Evolutionary conservation across 2,329 filamentous ascomycete genomes (phyloP).

Genomic region (Apiospora sp.): DNA sequence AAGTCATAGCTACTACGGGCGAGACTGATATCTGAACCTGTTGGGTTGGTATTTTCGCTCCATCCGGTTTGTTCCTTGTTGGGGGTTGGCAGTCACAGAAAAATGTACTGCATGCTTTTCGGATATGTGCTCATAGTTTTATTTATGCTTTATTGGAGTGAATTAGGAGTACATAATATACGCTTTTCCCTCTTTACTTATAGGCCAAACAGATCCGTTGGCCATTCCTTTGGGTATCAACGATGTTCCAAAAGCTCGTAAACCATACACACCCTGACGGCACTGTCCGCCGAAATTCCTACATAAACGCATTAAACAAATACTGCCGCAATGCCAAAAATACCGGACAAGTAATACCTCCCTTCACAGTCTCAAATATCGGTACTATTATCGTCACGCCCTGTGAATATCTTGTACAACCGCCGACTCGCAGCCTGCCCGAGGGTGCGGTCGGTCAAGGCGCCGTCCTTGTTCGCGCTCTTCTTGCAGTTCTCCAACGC

Average conservation of each 20-base stretch:
- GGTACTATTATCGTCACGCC: conserved; percentile 61
- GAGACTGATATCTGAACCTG: too few species aligned
- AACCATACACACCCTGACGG: not conserved
- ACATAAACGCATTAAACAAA: not conserved
- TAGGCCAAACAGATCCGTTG: not conserved
- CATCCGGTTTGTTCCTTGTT: not conserved
- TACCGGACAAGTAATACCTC: not conserved
- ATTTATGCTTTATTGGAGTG: not conserved
- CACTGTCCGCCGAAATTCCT: not conserved
- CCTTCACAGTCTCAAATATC: conserved; percentile 53
- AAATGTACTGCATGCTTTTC: not conserved
- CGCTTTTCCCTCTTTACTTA: not conserved
- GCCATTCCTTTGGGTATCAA: not conserved
- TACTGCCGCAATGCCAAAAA: not conserved
- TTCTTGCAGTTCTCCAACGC: conserved; percentile 69
- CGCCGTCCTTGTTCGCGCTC: conserved; percentile 64
- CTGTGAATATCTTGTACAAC: conserved; percentile 67
- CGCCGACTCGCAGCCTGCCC: conserved; percentile 67
- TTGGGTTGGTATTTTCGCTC: too few species aligned
- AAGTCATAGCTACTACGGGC: not conserved
- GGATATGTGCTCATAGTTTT: not conserved
- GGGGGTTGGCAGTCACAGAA: not conserved
- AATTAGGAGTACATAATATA: not conserved
- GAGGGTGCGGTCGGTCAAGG: conserved; percentile 60
- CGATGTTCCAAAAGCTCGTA: not conserved